Base-by-base conservation (phyloP, 177 flowering plant genomes). In the Vitis hybrid region DNA sequence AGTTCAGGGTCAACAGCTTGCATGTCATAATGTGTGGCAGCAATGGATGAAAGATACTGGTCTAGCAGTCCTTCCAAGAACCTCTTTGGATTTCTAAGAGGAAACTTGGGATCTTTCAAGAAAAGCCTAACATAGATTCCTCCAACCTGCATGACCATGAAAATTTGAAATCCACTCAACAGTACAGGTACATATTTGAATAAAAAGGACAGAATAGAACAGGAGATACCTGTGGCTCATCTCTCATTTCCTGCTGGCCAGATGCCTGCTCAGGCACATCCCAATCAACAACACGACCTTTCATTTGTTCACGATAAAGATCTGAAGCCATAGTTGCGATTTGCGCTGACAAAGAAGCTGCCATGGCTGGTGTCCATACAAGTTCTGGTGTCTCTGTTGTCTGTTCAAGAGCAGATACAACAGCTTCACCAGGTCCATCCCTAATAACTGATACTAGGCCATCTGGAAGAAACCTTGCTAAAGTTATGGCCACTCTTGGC, bases 311-410 rank as follows among this genome's bases (percentile, higher is more conserved):
- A 58, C 85, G 87, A 63, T 93, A 92, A 34, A 96, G 81, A 18
- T 93, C 97, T 65, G 95, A 84, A 68, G 95, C 94, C 97, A 93
- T 92, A 7, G 99, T 96, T 18, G 97, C 84, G 77, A 96, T 79
- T 69, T 90, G 98, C 22, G 98, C 99, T 71, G 99, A 84, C 69
- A 92, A 80, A 68, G 99, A 96, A 68, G 98, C 84, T 57, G 99
- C 98, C 99, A 96, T 96, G 61, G 99, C 99, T 60, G 98, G 93
- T 68, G 99, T 96, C 99, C 99, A 96, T 12, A 96, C 99, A 76
- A 96, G 97, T 78, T 96, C 99, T 68, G 99, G 99, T 55, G 99
- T 96, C 78, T 96, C 99, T 29, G 99, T 93, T 54, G 95, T 92
- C 79, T 84, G 98, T 57, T 96, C 99, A 67, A 96, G 90, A 63